Conservation (phyloP, 257 asterid genomes). For the Petunia axillaris region DNA sequence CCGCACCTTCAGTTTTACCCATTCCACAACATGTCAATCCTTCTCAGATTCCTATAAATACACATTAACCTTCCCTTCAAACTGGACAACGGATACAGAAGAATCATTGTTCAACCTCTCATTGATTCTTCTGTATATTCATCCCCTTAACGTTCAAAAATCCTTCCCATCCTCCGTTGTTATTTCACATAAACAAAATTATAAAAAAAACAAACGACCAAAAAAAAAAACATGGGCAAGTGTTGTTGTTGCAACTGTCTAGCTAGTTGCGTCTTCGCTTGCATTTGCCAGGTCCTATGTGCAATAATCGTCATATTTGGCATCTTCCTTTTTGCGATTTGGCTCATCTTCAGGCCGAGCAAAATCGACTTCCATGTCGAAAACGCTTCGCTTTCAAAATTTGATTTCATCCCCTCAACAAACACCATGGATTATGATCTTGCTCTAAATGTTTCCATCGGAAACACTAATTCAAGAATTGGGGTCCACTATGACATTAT, state of each 20-base stretch:
- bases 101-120: not conserved
- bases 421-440: constrained; percentile 66
- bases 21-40: not conserved
- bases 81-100: not conserved
- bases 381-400: constrained; percentile 62
- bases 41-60: not conserved
- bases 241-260: constrained; percentile 77
- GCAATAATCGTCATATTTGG: constrained; percentile 50
- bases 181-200: no score
- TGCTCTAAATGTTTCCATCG: constrained; percentile 58
- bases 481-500: constrained; percentile 73
- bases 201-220: not conserved
- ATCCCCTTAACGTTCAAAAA: no score
- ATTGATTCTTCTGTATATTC: constrained; percentile 20
- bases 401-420: constrained; percentile 47
- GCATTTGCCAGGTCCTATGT: constrained; percentile 65
- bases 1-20: not conserved
- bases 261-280: constrained; percentile 58
- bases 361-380: constrained; percentile 57
- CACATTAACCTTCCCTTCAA: not conserved
- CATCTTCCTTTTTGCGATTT: constrained; percentile 40
- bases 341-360: constrained; percentile 83
- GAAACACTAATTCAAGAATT: constrained; percentile 78
- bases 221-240: not conserved
- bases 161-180: no score